A percentile compares a stretch with the other conserved stretches of the same genome.
phyloP scores from a whole-genome alignment of 1,284 basidiomycete genomes.

The Melampsora medusae region DNA sequence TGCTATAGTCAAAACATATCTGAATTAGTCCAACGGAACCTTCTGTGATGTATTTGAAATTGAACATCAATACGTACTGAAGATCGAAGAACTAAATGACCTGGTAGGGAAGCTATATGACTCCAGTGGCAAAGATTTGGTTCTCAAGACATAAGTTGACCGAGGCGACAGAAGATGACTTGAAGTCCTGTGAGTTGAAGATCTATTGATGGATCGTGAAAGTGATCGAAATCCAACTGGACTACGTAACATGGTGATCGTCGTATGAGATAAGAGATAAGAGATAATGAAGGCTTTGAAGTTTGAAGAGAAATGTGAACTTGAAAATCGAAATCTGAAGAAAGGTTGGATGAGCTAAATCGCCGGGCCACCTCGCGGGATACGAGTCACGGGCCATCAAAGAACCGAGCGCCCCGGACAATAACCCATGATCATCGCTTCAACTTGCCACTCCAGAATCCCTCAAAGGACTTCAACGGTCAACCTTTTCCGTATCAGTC shows the following conservation, averaged over 20 bases:
- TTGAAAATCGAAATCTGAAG: no score
- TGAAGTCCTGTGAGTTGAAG: neutral
- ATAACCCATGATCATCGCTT: no score
- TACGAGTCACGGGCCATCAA: no score
- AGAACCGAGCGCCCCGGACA: no score
- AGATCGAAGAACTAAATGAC: neutral
- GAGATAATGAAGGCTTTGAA: no score
- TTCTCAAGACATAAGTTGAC: neutral
- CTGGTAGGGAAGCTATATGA: neutral
- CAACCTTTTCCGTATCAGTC: no score
- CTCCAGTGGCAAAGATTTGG: neutral
- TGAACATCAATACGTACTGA: neutral
- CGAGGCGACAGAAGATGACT: neutral
- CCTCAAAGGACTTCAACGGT: no score
- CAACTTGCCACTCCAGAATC: no score
- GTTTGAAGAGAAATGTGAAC: no score
- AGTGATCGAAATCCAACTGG: neutral
- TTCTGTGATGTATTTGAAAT: neutral
- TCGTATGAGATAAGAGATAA: no score
- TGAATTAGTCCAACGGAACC: neutral
- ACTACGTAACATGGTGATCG: neutral
- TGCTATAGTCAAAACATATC: slow-evolving; percentile 7
- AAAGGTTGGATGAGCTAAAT: no score
- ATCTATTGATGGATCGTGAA: neutral
- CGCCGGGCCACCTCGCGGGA: no score